Evolutionary conservation across 257 asterid species (phyloP).

Genomic region (Capsicum rhomboideum): DNA sequence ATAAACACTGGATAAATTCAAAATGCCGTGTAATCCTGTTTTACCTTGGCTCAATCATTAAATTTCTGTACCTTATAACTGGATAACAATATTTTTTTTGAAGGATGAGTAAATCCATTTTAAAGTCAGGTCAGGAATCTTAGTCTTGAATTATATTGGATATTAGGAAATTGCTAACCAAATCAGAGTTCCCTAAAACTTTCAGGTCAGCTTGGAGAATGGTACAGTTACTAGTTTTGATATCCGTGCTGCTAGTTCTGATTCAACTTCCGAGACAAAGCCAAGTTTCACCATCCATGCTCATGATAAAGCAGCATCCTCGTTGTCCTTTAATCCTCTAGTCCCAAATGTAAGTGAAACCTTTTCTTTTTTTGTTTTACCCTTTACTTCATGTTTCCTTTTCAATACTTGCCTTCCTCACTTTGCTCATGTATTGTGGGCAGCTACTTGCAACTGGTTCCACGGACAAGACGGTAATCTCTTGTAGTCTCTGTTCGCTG

Average conservation of each 20-base stretch:
- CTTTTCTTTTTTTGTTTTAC: not conserved
- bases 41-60: not conserved
- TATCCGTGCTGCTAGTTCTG: constrained; percentile 51
- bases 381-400: not conserved
- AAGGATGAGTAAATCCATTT: not conserved
- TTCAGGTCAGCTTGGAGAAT: constrained; percentile 83
- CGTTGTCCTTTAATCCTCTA: constrained; percentile 48
- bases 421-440: constrained; percentile 3
- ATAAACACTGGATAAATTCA: not conserved
- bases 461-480: constrained; percentile 65
- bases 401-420: not conserved
- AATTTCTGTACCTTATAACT: not conserved
- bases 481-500: not conserved
- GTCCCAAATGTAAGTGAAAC: constrained; percentile 54
- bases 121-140: not conserved
- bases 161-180: not conserved
- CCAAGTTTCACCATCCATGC: constrained; percentile 84
- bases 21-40: not conserved
- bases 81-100: not conserved
- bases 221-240: constrained; percentile 71
- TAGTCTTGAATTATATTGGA: not conserved
- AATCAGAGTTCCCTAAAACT: constrained; percentile 3
- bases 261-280: constrained; percentile 34
- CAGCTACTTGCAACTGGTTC: constrained; percentile 97
- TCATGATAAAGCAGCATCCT: constrained; percentile 78